phyloP scores from a whole-genome alignment of 2,329 filamentous ascomycete genomes.

The Cladosporium halotolerans region DNA sequence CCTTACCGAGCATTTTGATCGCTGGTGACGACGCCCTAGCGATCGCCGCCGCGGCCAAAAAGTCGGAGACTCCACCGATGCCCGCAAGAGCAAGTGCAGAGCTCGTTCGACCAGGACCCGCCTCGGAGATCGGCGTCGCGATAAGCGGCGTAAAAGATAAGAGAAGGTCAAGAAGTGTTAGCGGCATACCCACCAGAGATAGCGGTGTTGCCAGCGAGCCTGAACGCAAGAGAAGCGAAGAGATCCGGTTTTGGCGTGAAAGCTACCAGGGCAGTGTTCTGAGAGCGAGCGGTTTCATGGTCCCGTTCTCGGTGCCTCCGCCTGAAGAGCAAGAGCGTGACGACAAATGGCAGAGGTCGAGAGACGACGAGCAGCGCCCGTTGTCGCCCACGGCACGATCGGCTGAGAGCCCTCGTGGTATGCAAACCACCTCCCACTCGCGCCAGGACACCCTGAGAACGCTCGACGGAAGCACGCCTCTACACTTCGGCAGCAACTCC shows the following conservation, averaged over 20 bases:
- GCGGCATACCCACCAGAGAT: slow-evolving; percentile 22
- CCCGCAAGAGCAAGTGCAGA: slow-evolving; percentile 3
- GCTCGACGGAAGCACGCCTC: slow-evolving; percentile 2
- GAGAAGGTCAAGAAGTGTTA: slow-evolving; percentile 30
- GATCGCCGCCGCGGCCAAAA: slow-evolving; percentile 13
- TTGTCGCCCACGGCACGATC: neutral
- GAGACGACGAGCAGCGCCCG: neutral
- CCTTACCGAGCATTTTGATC: slow-evolving; percentile 27
- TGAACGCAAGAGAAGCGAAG: slow-evolving; percentile 28
- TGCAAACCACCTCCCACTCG: slow-evolving; percentile 1
- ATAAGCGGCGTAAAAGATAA: slow-evolving; percentile 21
- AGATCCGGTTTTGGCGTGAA: slow-evolving; percentile 32
- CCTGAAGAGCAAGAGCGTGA: slow-evolving; percentile 11
- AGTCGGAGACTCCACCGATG: slow-evolving; percentile 5
- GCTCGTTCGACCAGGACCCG: neutral
- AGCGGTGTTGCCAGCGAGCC: slow-evolving; percentile 10
- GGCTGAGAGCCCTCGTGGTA: neutral
- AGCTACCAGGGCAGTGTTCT: slow-evolving; percentile 26
- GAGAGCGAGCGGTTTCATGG: slow-evolving; percentile 24
- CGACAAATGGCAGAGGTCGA: slow-evolving; percentile 9
- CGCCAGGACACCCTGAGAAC: slow-evolving; percentile 6
- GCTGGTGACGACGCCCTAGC: slow-evolving; percentile 22
- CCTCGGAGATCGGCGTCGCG: slow-evolving; percentile 14
- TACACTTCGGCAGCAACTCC: slow-evolving; percentile 9
- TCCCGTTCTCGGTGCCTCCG: slow-evolving; percentile 9